Evolutionary conservation across 257 asterid species (phyloP).

Genomic region (Scutellaria barbata): DNA sequence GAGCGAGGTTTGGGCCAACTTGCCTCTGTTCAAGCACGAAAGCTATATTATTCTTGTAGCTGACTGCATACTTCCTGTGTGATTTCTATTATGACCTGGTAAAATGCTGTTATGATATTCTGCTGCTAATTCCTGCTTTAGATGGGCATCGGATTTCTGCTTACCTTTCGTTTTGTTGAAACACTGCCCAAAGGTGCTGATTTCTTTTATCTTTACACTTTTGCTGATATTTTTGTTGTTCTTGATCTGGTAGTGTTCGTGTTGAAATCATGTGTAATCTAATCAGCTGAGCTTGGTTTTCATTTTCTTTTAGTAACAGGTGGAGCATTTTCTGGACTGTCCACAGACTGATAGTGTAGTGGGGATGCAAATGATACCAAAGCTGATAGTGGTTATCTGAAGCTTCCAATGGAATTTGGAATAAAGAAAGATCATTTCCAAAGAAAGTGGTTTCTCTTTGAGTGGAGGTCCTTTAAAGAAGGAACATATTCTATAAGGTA

Average conservation of each 20-base stretch:
- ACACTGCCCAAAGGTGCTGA: background rate
- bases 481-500: slow-evolving; percentile 62
- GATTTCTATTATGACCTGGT: background rate
- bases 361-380: slow-evolving; percentile 55
- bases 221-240: background rate
- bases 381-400: slow-evolving; percentile 31
- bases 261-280: background rate
- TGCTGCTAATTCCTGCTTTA: background rate
- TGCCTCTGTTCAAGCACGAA: background rate
- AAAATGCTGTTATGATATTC: background rate
- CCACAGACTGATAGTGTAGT: slow-evolving; percentile 32
- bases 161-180: background rate
- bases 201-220: background rate
- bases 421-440: slow-evolving; percentile 48
- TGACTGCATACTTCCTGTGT: background rate
- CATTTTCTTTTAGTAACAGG: slow-evolving; percentile 23
- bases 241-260: slow-evolving; percentile 18
- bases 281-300: background rate
- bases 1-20: too few species aligned
- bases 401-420: slow-evolving; percentile 42
- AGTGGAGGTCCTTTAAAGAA: slow-evolving; percentile 65
- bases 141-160: background rate
- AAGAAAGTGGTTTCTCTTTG: slow-evolving; percentile 56
- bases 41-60: slow-evolving; percentile 1
- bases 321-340: slow-evolving; percentile 40